These are phyloP conservation scores for Phlebiopsis gigantea DNA, from an alignment of 768 basidiomycete genomes.

Conservation along the genomic window DNA sequence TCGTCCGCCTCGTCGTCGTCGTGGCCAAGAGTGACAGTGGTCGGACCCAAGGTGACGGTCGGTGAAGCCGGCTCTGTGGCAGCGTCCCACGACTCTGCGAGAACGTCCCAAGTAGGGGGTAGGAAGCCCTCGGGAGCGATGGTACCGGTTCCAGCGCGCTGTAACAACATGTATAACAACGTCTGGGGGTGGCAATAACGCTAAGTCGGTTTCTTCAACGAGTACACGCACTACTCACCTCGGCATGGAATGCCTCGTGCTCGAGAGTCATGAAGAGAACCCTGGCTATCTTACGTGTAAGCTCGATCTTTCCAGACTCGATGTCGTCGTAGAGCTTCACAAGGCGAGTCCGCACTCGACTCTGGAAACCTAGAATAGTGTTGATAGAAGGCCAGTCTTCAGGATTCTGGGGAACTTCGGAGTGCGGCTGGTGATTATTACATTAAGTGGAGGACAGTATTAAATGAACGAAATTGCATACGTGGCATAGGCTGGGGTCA, in stretches of 20 bases:
- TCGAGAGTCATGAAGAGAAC: conserved; percentile 89
- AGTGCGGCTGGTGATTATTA: conserved; percentile 62
- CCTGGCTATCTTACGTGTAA: conserved; percentile 67
- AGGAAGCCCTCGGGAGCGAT: conserved; percentile 73
- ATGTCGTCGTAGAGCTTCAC: conserved; percentile 68
- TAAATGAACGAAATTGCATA: conserved; percentile 28
- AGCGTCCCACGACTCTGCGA: conserved; percentile 45
- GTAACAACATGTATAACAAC: conserved; percentile 90
- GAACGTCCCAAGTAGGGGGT: conserved; percentile 62
- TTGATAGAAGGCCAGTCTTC: conserved; percentile 83
- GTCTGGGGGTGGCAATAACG: conserved; percentile 39
- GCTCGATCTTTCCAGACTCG: conserved; percentile 37
- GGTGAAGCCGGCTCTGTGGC: conserved; percentile 36
- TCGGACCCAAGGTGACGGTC: conserved; percentile 55
- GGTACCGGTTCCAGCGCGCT: conserved; percentile 72
- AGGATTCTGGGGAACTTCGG: conserved; percentile 72
- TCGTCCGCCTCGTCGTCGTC: conserved; percentile 80
- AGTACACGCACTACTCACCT: conserved; percentile 37
- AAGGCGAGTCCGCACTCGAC: conserved; percentile 73
- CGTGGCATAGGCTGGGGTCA: conserved; percentile 82
- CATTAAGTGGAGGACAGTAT: neutral
- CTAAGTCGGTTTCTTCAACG: neutral
- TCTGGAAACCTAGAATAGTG: conserved; percentile 70
- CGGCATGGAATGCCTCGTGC: conserved; percentile 86
- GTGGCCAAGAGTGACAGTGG: conserved; percentile 65